These are phyloP conservation scores for Claviceps sp. DNA, from an alignment of 2,329 filamentous ascomycete species.

Conservation along the genomic window DNA sequence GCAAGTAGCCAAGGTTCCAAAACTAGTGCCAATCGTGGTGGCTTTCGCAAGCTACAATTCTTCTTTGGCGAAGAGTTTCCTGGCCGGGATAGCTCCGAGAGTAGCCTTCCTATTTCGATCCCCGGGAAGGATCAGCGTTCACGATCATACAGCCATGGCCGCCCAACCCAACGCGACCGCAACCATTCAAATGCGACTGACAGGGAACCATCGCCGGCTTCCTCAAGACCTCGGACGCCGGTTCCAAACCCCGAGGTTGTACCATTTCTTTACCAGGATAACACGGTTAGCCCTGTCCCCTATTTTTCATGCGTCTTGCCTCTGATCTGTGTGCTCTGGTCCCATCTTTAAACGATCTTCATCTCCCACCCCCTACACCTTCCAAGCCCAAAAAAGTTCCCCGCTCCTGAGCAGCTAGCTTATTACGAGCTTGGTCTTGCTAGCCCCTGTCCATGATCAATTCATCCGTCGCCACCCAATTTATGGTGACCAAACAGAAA, in stretches of 20 bases:
- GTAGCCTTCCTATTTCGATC: slow-evolving; percentile 40
- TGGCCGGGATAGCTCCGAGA: slow-evolving; percentile 60
- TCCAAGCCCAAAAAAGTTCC: neutral
- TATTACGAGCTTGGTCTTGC: neutral
- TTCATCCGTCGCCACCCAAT: slow-evolving; percentile 1
- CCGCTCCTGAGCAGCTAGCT: neutral
- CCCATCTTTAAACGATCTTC: slow-evolving; percentile 1
- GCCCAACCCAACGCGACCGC: slow-evolving; percentile 50
- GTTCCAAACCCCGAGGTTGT: slow-evolving; percentile 85
- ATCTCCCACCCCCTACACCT: neutral
- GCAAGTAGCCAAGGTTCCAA: slow-evolving; percentile 77
- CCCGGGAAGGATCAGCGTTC: slow-evolving; percentile 45
- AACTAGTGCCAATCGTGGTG: slow-evolving; percentile 54
- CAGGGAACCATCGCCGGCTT: slow-evolving; percentile 60
- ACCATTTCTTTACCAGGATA: slow-evolving; percentile 89
- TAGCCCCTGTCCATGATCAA: slow-evolving; percentile 1
- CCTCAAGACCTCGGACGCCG: slow-evolving; percentile 71
- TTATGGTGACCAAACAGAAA: neutral
- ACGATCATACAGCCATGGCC: slow-evolving; percentile 47
- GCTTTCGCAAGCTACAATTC: slow-evolving; percentile 72
- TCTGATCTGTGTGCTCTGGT: neutral
- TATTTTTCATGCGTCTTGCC: slow-evolving; percentile 3
- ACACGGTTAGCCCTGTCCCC: slow-evolving; percentile 38
- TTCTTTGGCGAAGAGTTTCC: slow-evolving; percentile 89
- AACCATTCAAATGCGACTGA: slow-evolving; percentile 70